phyloP scores from a whole-genome alignment of 106 monocot species.

The Chionographis japonica region DNA sequence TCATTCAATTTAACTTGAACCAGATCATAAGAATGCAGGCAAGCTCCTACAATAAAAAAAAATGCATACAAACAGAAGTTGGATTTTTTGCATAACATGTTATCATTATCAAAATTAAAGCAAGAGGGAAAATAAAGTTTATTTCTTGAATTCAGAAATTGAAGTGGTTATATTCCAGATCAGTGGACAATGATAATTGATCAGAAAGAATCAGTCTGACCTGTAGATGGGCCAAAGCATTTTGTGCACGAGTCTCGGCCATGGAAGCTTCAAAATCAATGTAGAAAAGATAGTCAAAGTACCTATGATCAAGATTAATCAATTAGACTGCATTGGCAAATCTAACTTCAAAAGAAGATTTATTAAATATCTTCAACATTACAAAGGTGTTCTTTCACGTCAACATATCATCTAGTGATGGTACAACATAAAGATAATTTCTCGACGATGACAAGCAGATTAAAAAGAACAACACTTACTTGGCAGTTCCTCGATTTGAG shows the following conservation, averaged over 20 bases:
- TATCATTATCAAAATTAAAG: too few species aligned
- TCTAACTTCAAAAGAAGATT: neutral
- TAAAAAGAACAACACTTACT: slow-evolving; percentile 19
- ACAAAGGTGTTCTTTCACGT: too few species aligned
- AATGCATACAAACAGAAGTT: too few species aligned
- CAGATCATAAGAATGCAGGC: too few species aligned
- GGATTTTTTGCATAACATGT: too few species aligned
- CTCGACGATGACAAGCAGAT: neutral
- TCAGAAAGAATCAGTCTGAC: slow-evolving; percentile 19
- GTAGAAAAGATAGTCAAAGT: slow-evolving; percentile 79
- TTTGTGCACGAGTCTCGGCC: slow-evolving; percentile 75
- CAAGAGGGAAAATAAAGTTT: too few species aligned
- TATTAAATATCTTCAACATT: neutral
- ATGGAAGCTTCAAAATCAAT: slow-evolving; percentile 90
- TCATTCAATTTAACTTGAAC: too few species aligned
- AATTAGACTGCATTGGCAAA: neutral
- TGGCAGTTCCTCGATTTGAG: slow-evolving; percentile 53
- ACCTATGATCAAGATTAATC: slow-evolving; percentile 32
- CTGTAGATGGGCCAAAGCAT: slow-evolving; percentile 73
- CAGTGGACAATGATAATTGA: neutral
- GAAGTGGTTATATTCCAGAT: too few species aligned
- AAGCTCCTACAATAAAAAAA: too few species aligned
- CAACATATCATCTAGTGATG: too few species aligned
- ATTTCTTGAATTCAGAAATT: too few species aligned
- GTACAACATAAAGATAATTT: neutral